A percentile compares a stretch with the other conserved stretches of the same genome.
Evolutionary conservation across 1,139 yeast genomes (phyloP).

Genomic region (Taphrina sp.): DNA sequence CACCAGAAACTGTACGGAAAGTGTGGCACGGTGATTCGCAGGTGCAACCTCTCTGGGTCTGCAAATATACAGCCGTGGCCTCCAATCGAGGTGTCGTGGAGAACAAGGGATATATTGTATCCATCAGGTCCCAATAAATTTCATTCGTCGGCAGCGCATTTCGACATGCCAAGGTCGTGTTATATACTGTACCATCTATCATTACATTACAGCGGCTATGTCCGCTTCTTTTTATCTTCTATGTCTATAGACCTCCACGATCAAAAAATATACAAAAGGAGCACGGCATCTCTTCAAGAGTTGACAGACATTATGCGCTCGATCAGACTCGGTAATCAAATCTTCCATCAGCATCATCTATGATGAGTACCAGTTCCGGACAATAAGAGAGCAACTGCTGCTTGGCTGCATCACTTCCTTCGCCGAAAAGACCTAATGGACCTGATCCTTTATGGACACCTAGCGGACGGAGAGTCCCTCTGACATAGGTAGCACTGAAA

Average conservation of each 20-base stretch:
- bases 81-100: conserved; percentile 29
- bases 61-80: conserved; percentile 28
- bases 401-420: not conserved
- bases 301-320: too few relatives aligned
- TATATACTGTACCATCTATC: too few relatives aligned
- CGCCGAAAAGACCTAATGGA: conserved; percentile 1
- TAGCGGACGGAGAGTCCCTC: conserved; percentile 8
- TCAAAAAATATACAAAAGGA: too few relatives aligned
- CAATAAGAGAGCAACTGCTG: conserved; percentile 9
- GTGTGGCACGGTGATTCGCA: not conserved
- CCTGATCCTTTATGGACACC: conserved; percentile 26
- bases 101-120: conserved; percentile 23
- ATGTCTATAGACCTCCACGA: not conserved
- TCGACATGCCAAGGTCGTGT: too few relatives aligned
- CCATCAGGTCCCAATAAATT: too few relatives aligned
- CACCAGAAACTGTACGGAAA: conserved; percentile 30
- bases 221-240: too few relatives aligned
- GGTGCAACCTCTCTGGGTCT: conserved; percentile 19
- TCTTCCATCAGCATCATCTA: conserved; percentile 2
- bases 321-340: not conserved
- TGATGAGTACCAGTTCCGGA: conserved; percentile 10
- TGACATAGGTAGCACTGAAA: too few relatives aligned
- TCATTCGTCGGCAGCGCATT: too few relatives aligned
- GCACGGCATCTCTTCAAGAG: too few relatives aligned
- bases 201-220: too few relatives aligned